phyloP scores from a whole-genome alignment of 768 basidiomycete species.

The Russula abietina region DNA sequence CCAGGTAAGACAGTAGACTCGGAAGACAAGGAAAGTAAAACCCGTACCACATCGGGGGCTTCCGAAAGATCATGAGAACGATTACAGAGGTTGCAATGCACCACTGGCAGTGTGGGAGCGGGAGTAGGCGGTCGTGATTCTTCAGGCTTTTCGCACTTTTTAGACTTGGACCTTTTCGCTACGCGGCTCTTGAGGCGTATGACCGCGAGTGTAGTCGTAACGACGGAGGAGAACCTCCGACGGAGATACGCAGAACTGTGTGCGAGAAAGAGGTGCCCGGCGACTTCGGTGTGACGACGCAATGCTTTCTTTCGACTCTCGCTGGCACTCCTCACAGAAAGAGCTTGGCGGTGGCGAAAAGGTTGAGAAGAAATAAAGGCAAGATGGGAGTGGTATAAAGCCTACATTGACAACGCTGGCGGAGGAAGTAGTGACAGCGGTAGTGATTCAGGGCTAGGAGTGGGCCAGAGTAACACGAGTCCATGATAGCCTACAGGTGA shows the following conservation, averaged over 20 bases:
- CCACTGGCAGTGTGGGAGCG: background rate
- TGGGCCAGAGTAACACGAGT: constrained; percentile 26
- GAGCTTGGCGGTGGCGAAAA: background rate
- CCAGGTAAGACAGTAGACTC: background rate
- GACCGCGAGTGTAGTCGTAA: background rate
- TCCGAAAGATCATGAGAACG: background rate
- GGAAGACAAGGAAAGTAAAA: background rate
- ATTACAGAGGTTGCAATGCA: background rate
- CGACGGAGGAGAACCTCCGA: background rate
- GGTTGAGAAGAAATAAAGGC: background rate
- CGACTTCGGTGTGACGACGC: constrained; percentile 8
- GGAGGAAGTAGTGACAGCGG: constrained; percentile 10
- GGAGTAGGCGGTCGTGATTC: background rate
- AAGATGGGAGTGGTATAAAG: background rate
- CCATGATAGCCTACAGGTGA: constrained; percentile 24
- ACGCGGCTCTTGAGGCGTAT: constrained; percentile 1
- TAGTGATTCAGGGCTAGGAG: constrained; percentile 26
- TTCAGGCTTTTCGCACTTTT: background rate
- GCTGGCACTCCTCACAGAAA: background rate
- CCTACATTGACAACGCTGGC: background rate
- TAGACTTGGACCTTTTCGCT: background rate
- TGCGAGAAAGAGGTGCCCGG: background rate
- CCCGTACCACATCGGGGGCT: constrained; percentile 13
- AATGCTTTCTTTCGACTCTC: background rate
- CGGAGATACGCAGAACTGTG: background rate